Percentiles rank a stretch among this genome's conserved stretches.
Evolutionary conservation across 768 basidiomycete species (phyloP).

Genomic region (Coprinellus micaceus): DNA sequence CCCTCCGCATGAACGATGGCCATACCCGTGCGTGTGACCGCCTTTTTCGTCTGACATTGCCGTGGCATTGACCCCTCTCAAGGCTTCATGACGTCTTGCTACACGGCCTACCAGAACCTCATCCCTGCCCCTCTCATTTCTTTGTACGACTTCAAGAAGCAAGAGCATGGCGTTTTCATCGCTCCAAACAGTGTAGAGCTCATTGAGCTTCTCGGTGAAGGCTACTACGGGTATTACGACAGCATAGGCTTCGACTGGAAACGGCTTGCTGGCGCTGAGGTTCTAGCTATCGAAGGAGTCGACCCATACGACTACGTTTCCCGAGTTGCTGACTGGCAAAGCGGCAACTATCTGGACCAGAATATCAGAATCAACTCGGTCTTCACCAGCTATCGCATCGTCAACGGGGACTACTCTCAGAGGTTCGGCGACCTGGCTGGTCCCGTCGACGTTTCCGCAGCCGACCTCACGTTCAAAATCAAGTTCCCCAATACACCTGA

Average conservation of each 20-base stretch:
- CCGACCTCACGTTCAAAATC: constrained; percentile 45
- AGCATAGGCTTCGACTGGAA: constrained; percentile 53
- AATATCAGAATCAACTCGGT: constrained; percentile 61
- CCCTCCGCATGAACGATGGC: constrained; percentile 57
- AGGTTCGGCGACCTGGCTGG: constrained; percentile 56
- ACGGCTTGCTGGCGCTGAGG: constrained; percentile 56
- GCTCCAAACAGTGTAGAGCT: constrained; percentile 54
- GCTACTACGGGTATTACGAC: constrained; percentile 45
- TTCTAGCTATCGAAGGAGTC: constrained; percentile 51
- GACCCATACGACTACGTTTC: constrained; percentile 55
- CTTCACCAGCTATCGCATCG: constrained; percentile 54
- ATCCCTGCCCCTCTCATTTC: constrained; percentile 52
- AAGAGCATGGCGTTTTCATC: constrained; percentile 50
- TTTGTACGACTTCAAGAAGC: constrained; percentile 37
- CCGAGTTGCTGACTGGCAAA: constrained; percentile 52
- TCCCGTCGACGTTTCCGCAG: constrained; percentile 43
- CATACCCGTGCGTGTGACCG: constrained; percentile 47
- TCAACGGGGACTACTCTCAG: constrained; percentile 48
- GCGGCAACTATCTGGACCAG: constrained; percentile 62
- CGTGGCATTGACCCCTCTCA: not conserved
- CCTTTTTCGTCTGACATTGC: not conserved
- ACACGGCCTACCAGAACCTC: constrained; percentile 50
- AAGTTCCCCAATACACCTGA: constrained; percentile 43
- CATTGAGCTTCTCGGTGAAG: constrained; percentile 40
- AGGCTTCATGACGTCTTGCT: constrained; percentile 60